These are phyloP conservation scores for Glycine latifolia DNA, from an alignment of 306 rosid genomes.

Conservation along the genomic window DNA sequence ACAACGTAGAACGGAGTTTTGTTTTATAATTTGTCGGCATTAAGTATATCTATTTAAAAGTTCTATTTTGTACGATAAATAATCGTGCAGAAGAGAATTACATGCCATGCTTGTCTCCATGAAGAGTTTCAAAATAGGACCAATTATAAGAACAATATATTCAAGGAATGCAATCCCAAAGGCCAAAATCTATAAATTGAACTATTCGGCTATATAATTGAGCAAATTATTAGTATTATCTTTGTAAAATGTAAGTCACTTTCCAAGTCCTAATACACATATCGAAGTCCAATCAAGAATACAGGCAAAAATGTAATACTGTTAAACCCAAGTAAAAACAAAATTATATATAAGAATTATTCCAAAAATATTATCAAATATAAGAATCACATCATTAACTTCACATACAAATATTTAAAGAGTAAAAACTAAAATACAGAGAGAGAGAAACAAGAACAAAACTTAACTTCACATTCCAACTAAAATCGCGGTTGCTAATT, in stretches of 20 bases:
- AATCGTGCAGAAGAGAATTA: background rate
- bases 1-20: background rate
- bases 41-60: background rate
- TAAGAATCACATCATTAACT: too few relatives aligned
- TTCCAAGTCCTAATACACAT: too few relatives aligned
- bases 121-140: background rate
- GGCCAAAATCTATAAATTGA: background rate
- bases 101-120: background rate
- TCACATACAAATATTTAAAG: background rate
- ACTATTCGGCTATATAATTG: background rate
- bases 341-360: too few relatives aligned
- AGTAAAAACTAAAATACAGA: background rate
- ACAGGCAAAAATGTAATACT: conserved; percentile 16
- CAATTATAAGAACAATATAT: background rate
- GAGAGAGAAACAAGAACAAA: too few relatives aligned
- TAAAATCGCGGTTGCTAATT: background rate
- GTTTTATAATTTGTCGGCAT: background rate
- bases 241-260: too few relatives aligned
- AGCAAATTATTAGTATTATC: too few relatives aligned
- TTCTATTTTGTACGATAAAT: background rate
- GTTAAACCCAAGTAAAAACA: too few relatives aligned
- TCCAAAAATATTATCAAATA: too few relatives aligned
- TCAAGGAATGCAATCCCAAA: background rate
- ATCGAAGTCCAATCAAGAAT: too few relatives aligned
- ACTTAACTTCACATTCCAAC: background rate